Evolutionary conservation across 495 filamentous ascomycete species (phyloP), one percentile per base, ranked within the genome.

Genomic region (Neurospora sp.): DNA sequence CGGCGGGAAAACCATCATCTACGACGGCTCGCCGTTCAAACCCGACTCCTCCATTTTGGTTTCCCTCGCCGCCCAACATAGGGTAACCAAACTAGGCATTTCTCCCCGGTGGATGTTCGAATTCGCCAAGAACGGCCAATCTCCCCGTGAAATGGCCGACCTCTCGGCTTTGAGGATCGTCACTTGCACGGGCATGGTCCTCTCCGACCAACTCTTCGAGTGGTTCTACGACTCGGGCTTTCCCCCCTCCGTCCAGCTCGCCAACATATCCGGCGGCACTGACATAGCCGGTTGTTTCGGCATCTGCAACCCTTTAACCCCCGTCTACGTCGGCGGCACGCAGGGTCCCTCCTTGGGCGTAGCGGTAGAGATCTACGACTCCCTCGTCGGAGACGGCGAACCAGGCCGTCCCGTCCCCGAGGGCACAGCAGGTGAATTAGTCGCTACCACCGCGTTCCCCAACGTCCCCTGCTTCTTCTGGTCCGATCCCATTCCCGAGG

Each of bases 211-310:
- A 42, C 83, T 92, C 45, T 93, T 93, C 78, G 88, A 92, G 72
- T 95, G 92, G 92, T 93, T 94, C 84, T 94, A 94, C 81, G 92
- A 94, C 79, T 78, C 80, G n/a, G 92, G 85, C 15, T 95, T 95
- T 80, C 91, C 92, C 0, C 38, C 85, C 3, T 79, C 82, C 74
- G 84, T 88, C 5, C 91, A 91, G 8, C 84, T 94, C 5, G 85
- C 79, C 70, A 95, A 95, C 76, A 91, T 94, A 70, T 90, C 91
- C 2, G 92, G 92, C 19, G 92, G 92, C 72, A 94, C 92, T 31
- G 92, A 95, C 84, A 84, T 94, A 54, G 86, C 91, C 36, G 92
- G 89, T 8, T 91, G 88, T 74, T 92, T 95, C 75, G 90, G 86
- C 39, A 80, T 84, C 42, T 87, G 89, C 74, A 93, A 93, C 75